A percentile compares a stretch with the other conserved stretches of the same genome.
Conservation (phyloP, 2,329 filamentous ascomycete species). For the Diplocarpon rosae region DNA sequence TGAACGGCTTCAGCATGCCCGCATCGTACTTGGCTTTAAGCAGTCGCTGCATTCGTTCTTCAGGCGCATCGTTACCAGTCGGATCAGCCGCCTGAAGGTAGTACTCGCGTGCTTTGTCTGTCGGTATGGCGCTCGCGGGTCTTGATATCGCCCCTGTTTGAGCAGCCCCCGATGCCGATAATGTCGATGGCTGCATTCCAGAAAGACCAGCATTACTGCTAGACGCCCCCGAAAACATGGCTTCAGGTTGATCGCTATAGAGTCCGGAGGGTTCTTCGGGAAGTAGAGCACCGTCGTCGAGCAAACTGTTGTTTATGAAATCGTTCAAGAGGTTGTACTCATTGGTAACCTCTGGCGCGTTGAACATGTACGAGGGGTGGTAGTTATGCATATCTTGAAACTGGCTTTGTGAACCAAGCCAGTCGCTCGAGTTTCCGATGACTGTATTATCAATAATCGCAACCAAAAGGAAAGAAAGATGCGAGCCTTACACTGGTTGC, state of each 20-base stretch:
- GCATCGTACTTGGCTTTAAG: slow-evolving; percentile 94
- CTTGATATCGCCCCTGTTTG: slow-evolving; percentile 47
- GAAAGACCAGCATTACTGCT: slow-evolving; percentile 29
- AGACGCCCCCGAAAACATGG: slow-evolving; percentile 38
- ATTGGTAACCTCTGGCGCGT: slow-evolving; percentile 84
- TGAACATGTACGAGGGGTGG: slow-evolving; percentile 91
- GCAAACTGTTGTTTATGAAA: slow-evolving; percentile 81
- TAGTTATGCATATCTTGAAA: slow-evolving; percentile 92
- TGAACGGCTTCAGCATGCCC: slow-evolving; percentile 89
- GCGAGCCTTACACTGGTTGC: slow-evolving; percentile 60
- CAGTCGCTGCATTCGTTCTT: slow-evolving; percentile 90
- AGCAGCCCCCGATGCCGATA: slow-evolving; percentile 27
- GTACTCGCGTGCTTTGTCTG: slow-evolving; percentile 65
- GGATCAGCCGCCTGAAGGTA: slow-evolving; percentile 96
- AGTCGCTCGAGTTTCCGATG: slow-evolving; percentile 70
- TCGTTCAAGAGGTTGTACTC: slow-evolving; percentile 97
- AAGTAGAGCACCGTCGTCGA: slow-evolving; percentile 69
- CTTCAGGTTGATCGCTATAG: slow-evolving; percentile 43
- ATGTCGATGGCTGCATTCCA: slow-evolving; percentile 27
- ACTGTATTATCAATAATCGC: slow-evolving; percentile 39
- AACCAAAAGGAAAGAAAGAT: slow-evolving; percentile 6
- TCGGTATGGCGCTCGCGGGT: slow-evolving; percentile 47
- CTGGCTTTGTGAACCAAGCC: slow-evolving; percentile 62
- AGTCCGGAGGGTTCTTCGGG: slow-evolving; percentile 55
- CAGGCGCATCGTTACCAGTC: slow-evolving; percentile 72